These are phyloP conservation scores for Pichia insulana DNA, from an alignment of 805 yeast species.

Conservation along the genomic window DNA sequence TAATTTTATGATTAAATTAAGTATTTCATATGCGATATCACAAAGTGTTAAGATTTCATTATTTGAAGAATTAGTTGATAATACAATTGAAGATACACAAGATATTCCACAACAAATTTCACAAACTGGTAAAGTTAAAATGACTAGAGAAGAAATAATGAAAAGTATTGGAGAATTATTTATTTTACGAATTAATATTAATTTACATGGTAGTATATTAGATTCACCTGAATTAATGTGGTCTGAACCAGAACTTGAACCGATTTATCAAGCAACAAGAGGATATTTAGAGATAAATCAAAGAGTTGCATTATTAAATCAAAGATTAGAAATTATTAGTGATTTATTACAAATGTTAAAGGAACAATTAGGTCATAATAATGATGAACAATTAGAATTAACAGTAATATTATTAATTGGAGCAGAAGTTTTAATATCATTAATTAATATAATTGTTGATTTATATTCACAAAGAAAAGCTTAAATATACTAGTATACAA, in stretches of 20 bases:
- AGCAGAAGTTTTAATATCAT: slow-evolving; percentile 83
- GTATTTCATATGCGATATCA: slow-evolving; percentile 92
- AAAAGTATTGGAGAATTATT: slow-evolving; percentile 94
- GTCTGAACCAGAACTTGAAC: slow-evolving; percentile 97
- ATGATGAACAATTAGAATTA: slow-evolving; percentile 84
- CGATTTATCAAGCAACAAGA: slow-evolving; percentile 93
- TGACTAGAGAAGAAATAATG: slow-evolving; percentile 94
- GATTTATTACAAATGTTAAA: slow-evolving; percentile 93
- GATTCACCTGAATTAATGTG: slow-evolving; percentile 98
- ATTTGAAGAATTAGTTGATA: slow-evolving; percentile 92
- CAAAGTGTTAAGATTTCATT: slow-evolving; percentile 92
- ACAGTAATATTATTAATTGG: slow-evolving; percentile 87
- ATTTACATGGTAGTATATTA: slow-evolving; percentile 77
- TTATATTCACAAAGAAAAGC: slow-evolving; percentile 17
- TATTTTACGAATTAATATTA: slow-evolving; percentile 74
- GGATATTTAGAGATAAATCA: slow-evolving; percentile 94
- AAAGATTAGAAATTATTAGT: slow-evolving; percentile 85
- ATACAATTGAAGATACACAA: slow-evolving; percentile 94
- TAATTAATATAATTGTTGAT: slow-evolving; percentile 58
- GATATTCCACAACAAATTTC: slow-evolving; percentile 97
- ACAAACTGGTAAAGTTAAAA: slow-evolving; percentile 84
- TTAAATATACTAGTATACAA: slow-evolving; percentile 6
- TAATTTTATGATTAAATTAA: slow-evolving; percentile 84
- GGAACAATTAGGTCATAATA: slow-evolving; percentile 93
- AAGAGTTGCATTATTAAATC: slow-evolving; percentile 81